phyloP scores from a whole-genome alignment of 1,284 basidiomycete species.

The Rhizoctonia solani region DNA sequence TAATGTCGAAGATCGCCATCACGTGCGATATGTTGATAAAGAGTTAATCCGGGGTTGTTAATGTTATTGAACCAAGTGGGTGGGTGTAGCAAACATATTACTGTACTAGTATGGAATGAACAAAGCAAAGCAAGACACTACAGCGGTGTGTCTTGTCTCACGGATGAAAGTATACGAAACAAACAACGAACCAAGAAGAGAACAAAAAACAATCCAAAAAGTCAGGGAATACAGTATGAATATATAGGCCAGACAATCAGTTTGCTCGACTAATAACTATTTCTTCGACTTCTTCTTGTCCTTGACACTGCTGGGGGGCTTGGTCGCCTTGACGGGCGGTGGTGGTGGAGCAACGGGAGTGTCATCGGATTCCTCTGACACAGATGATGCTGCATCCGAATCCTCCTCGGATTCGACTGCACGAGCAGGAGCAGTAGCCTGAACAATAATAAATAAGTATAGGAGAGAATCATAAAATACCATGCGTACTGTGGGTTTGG shows the following conservation, averaged over 20 bases:
- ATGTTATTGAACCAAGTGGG: background rate
- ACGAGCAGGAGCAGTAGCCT: background rate
- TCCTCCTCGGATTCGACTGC: slow-evolving; percentile 9
- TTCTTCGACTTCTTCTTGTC: slow-evolving; percentile 30
- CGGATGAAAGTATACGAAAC: background rate
- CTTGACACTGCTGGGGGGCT: background rate
- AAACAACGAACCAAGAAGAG: slow-evolving; percentile 1
- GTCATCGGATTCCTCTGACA: background rate
- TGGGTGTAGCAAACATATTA: background rate
- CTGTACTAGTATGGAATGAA: slow-evolving; percentile 4
- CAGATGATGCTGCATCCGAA: slow-evolving; percentile 14
- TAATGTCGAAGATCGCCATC: background rate
- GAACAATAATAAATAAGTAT: background rate
- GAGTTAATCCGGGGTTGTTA: background rate
- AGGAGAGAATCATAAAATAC: background rate
- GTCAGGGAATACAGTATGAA: slow-evolving; percentile 28
- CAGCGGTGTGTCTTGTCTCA: background rate
- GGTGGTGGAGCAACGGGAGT: background rate
- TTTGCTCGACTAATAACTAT: background rate
- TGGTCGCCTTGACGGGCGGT: background rate
- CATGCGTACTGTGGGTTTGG: slow-evolving; percentile 2
- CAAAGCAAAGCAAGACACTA: background rate
- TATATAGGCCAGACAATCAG: slow-evolving; percentile 11
- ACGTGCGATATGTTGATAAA: slow-evolving; percentile 11
- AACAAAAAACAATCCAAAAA: background rate